Evolutionary conservation across 192 early-diverging fungal species (phyloP).

Genomic region (Gryganskiella cystojenkinii): DNA sequence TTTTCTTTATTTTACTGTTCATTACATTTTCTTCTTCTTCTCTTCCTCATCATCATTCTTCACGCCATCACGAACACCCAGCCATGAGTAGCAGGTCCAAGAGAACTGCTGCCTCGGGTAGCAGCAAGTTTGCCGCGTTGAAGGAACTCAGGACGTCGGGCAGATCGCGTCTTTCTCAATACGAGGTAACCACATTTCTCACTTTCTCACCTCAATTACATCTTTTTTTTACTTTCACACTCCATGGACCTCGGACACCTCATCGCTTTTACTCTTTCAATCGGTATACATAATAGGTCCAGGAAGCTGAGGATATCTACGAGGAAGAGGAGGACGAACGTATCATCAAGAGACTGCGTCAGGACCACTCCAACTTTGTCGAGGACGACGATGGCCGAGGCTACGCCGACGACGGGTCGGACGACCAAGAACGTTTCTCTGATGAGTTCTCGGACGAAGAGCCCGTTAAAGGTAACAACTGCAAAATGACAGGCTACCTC

Average conservation of each 20-base stretch:
- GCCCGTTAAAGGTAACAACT: slow-evolving; percentile 38
- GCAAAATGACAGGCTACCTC: neutral
- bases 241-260: neutral
- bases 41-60: neutral
- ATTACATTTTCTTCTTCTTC: neutral
- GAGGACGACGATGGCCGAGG: slow-evolving; percentile 76
- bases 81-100: slow-evolving; percentile 38
- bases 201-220: neutral
- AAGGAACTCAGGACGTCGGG: slow-evolving; percentile 26
- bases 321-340: slow-evolving; percentile 74
- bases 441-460: slow-evolving; percentile 63
- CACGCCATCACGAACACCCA: neutral
- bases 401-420: slow-evolving; percentile 68
- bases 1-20: neutral
- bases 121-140: slow-evolving; percentile 22
- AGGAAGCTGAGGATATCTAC: slow-evolving; percentile 58
- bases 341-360: slow-evolving; percentile 40
- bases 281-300: slow-evolving; percentile 21
- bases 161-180: slow-evolving; percentile 37
- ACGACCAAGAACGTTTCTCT: slow-evolving; percentile 57
- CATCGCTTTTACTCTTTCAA: neutral
- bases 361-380: slow-evolving; percentile 68
- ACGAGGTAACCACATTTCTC: slow-evolving; percentile 35
- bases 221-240: neutral
- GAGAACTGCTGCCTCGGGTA: slow-evolving; percentile 16